Base-by-base conservation (phyloP, 768 basidiomycete species). In the Nidularia pulvinata region DNA sequence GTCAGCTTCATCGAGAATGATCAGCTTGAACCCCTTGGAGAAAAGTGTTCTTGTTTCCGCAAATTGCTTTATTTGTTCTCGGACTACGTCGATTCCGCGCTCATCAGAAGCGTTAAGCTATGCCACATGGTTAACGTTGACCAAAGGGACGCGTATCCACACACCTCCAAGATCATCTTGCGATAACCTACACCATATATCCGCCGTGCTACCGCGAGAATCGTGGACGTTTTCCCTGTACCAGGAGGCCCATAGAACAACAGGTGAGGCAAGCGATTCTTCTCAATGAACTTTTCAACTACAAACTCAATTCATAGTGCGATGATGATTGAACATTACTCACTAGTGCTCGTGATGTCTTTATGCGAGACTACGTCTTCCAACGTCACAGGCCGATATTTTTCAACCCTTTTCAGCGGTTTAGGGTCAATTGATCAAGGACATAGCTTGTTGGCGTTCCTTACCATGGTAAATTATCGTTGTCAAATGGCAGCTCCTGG, bases 1-100 rank as follows among this genome's bases (percentile, higher is more conserved):
- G 77, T 99, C 97, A n/a, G 97, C 97, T 70, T 99, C 97, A 61
- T 99, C 97, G 34, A 99, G 84, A 56, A 99, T 87, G 69, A 99
- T 96, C 66, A 99, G 87, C 65, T 98, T 99, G 83, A 88, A 98
- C 14, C 93, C 93, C 63, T 95, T 95, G 10, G 93, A 85, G 65
- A 86, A 89, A 5, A 98, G 72, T 7, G 94, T 97, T 49, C 94
- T 85, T 11, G 95, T 98, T 72, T 95, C 93, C 1, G 97, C 95
- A 61, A 98, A 99, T 65, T 93, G 94, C 68, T 98, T 99, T 69
- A 99, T 95, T 76, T 98, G 95, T 70, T 98, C 97, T 49, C 97
- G 86, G 14, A 99, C 97, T 44, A 98, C 95, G 56, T 99, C 97
- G 56, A 99, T 99, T 33, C 97, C 97, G 64, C 97, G 86, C 64